These are phyloP conservation scores for Babesia sp. DNA, from an alignment of 169 alveolate species.

Conservation along the genomic window DNA sequence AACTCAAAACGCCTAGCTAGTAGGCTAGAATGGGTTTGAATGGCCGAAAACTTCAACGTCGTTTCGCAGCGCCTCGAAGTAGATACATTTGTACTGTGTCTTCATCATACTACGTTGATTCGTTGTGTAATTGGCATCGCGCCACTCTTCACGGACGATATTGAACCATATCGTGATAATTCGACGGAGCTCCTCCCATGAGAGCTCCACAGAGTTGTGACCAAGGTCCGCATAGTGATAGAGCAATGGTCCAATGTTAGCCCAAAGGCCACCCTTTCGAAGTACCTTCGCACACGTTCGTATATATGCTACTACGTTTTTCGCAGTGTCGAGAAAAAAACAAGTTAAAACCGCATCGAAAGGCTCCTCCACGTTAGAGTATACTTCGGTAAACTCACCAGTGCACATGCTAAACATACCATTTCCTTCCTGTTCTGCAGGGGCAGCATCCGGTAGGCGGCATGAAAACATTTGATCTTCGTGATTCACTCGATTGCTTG, in stretches of 20 bases:
- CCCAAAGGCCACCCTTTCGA: conserved; percentile 93
- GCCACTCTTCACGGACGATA: conserved; percentile 79
- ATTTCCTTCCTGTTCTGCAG: conserved; percentile 71
- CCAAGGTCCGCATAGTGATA: conserved; percentile 94
- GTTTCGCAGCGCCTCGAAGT: conserved; percentile 85
- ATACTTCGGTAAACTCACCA: conserved; percentile 95
- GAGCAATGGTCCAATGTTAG: conserved; percentile 96
- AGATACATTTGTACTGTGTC: conserved; percentile 87
- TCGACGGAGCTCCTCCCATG: conserved; percentile 90
- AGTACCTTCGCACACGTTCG: conserved; percentile 90
- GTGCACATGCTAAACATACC: conserved; percentile 94
- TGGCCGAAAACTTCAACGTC: conserved; percentile 56
- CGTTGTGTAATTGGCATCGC: conserved; percentile 86
- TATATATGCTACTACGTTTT: conserved; percentile 91
- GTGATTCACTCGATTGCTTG: conserved; percentile 79
- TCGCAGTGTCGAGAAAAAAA: conserved; percentile 97
- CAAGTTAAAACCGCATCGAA: conserved; percentile 96
- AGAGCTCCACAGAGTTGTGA: conserved; percentile 90
- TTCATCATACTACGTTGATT: conserved; percentile 87
- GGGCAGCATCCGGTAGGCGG: conserved; percentile 91
- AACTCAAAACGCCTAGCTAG: too few species aligned
- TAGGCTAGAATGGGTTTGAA: conserved; percentile 41
- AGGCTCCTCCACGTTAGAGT: conserved; percentile 64
- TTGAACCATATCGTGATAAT: conserved; percentile 82
- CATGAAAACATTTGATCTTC: conserved; percentile 86